These are phyloP conservation scores for Puccinia hordei DNA, from an alignment of 1,284 basidiomycete genomes.

Conservation along the genomic window DNA sequence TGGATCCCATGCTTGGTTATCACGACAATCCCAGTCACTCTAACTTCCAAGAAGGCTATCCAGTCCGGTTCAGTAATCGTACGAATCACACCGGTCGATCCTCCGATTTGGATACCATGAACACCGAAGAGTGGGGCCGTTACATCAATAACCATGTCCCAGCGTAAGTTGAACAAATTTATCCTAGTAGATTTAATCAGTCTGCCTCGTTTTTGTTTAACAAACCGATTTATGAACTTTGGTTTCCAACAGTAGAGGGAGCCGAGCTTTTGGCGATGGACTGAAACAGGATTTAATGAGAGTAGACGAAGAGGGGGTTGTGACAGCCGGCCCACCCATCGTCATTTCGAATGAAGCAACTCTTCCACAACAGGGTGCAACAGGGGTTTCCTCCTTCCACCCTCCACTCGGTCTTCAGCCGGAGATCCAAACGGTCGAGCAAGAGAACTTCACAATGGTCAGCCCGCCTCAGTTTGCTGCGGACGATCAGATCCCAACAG, in stretches of 20 bases:
- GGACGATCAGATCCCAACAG: constrained; percentile 6
- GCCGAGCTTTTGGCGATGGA: neutral
- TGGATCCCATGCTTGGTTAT: neutral
- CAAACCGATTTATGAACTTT: neutral
- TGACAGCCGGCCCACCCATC: neutral
- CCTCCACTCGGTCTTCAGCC: neutral
- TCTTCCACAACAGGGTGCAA: neutral
- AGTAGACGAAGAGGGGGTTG: neutral
- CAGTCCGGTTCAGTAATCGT: constrained; percentile 5
- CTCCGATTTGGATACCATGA: constrained; percentile 27
- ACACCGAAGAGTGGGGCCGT: constrained; percentile 27
- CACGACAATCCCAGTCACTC: constrained; percentile 4
- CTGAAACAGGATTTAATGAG: neutral
- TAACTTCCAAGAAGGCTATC: constrained; percentile 1
- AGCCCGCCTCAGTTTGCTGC: neutral
- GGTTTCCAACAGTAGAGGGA: neutral
- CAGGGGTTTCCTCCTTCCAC: neutral
- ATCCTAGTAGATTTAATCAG: neutral
- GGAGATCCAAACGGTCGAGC: constrained; percentile 13
- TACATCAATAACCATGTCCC: constrained; percentile 11
- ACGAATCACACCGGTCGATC: constrained; percentile 17
- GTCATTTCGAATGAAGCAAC: neutral
- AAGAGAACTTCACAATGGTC: constrained; percentile 16
- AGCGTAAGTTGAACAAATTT: neutral
- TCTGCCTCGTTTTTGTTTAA: too few relatives aligned